phyloP scores from a whole-genome alignment of 208 protist genomes.

The Leishmania amazonensis region DNA sequence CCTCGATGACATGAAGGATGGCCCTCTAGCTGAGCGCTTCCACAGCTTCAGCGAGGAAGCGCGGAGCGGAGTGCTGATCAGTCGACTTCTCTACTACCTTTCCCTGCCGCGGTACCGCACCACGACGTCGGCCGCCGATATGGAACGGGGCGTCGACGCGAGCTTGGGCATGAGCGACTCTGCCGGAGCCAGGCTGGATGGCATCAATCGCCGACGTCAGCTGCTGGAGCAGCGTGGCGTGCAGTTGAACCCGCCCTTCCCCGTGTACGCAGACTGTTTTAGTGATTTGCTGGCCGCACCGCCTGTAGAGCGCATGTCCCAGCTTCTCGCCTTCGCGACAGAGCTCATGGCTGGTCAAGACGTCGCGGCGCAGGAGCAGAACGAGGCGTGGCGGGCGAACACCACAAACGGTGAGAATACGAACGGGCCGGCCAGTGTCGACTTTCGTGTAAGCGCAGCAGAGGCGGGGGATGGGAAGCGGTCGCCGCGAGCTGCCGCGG shows the following conservation, averaged over 20 bases:
- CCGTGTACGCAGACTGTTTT: slow-evolving; percentile 88
- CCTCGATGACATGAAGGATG: slow-evolving; percentile 83
- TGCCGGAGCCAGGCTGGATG: slow-evolving; percentile 8
- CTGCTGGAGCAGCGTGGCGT: slow-evolving; percentile 78
- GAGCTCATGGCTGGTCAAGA: slow-evolving; percentile 67
- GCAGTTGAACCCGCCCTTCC: slow-evolving; percentile 86
- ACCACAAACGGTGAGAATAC: background rate
- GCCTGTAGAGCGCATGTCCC: slow-evolving; percentile 66
- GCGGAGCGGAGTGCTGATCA: slow-evolving; percentile 80
- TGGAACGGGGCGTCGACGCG: background rate
- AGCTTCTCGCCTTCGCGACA: slow-evolving; percentile 85
- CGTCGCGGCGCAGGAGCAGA: slow-evolving; percentile 31
- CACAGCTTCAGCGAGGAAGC: slow-evolving; percentile 78
- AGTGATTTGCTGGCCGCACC: slow-evolving; percentile 68
- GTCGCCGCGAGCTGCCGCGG: background rate
- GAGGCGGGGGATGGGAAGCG: slow-evolving; percentile 1
- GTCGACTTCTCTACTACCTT: slow-evolving; percentile 88
- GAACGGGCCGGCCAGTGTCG: background rate
- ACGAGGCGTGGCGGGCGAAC: slow-evolving; percentile 22
- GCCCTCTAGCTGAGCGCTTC: slow-evolving; percentile 69
- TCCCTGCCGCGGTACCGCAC: slow-evolving; percentile 81
- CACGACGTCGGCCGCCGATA: slow-evolving; percentile 23
- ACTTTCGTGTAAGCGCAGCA: background rate
- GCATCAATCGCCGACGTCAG: slow-evolving; percentile 56
- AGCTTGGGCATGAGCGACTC: slow-evolving; percentile 2